These are phyloP conservation scores for Eimeria zaria DNA, from an alignment of 169 alveolate species.

Conservation along the genomic window DNA sequence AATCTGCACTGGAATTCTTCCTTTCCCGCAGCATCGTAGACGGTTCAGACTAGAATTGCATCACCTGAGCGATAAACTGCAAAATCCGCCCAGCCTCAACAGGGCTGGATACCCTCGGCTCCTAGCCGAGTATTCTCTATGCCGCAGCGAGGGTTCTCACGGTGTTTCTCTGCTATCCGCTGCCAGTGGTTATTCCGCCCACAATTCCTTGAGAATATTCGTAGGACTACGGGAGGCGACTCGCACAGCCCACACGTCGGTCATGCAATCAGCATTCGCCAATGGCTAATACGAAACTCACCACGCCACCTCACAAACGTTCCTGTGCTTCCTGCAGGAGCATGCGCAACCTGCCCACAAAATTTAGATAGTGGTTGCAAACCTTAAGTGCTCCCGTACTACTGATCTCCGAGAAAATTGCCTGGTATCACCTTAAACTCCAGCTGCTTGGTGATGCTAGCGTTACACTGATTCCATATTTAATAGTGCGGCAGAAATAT, in stretches of 20 bases:
- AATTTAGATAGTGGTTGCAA: background rate
- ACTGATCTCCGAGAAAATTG: background rate
- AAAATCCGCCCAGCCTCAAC: background rate
- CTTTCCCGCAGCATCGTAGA: background rate
- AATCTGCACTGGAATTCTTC: background rate
- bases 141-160: background rate
- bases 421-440: background rate
- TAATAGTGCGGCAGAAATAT: background rate
- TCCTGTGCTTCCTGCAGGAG: background rate
- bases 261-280: background rate
- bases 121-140: background rate
- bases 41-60: background rate
- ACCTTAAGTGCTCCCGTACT: background rate
- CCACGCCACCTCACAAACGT: background rate
- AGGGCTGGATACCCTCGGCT: background rate
- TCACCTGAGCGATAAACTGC: background rate
- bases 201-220: background rate
- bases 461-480: background rate
- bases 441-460: background rate
- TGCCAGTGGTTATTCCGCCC: background rate
- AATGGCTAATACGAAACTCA: background rate
- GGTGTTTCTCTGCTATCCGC: background rate
- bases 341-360: background rate
- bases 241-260: background rate
- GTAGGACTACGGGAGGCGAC: background rate